Percentiles rank a stretch among this genome's conserved stretches.
Conservation (phyloP, 2,329 filamentous ascomycete genomes). For the Penicillium psychrosexuale region DNA sequence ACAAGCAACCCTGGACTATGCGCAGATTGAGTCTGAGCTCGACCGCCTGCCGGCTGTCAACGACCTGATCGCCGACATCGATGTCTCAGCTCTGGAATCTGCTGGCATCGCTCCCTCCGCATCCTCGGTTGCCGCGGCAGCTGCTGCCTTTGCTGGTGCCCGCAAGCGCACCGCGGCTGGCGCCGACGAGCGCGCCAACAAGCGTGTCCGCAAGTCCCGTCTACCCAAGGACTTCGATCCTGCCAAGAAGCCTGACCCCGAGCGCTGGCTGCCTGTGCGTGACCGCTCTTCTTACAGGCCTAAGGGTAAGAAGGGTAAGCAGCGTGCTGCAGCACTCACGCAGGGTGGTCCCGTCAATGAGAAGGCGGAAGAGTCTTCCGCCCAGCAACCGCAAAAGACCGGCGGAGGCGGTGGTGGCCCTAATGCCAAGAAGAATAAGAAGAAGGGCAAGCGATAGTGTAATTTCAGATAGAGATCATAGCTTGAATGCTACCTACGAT, state of each 20-base stretch:
- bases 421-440: constrained; percentile 48
- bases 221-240: constrained; percentile 58
- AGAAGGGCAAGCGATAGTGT: constrained; percentile 49
- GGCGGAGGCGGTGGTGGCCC: constrained; percentile 35
- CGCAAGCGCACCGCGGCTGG: constrained; percentile 40
- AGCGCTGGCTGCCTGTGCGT: constrained; percentile 87
- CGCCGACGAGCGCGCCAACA: constrained; percentile 34
- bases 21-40: constrained; percentile 35
- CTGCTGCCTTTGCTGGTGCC: constrained; percentile 33
- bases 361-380: constrained; percentile 56
- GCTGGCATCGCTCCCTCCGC: constrained; percentile 43
- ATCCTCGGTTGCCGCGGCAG: constrained; percentile 29
- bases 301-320: constrained; percentile 88
- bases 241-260: constrained; percentile 77
- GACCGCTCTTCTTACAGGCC: constrained; percentile 86
- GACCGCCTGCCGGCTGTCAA: constrained; percentile 39
- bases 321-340: constrained; percentile 72
- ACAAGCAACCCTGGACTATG: constrained; percentile 55
- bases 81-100: constrained; percentile 45
- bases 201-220: constrained; percentile 46
- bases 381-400: constrained; percentile 33
- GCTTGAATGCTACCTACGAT: constrained; percentile 13
- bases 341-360: constrained; percentile 82
- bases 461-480: not conserved
- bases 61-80: constrained; percentile 44